Evolutionary conservation across 441 rosid genomes (phyloP), one percentile per base, ranked within the genome.

Genomic region (Erodium texanum): DNA sequence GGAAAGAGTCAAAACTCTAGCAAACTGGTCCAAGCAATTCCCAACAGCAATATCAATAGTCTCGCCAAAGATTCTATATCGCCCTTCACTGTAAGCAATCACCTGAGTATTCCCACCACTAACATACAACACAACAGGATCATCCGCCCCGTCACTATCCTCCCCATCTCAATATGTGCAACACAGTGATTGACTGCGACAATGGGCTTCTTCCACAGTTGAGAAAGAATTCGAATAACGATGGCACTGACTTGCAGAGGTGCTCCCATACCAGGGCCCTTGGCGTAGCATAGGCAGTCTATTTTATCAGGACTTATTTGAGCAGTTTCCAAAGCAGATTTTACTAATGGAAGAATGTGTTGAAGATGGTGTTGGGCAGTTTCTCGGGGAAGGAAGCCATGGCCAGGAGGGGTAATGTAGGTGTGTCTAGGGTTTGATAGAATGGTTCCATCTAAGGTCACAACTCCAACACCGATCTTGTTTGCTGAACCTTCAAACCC

Each of bases 91-190:
- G 32, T 89, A 94, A 0, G 97, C 94, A 80, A 94, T 94, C 24
- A 91, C 97, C 77, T 89, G 96, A n/a, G 99, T 94, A 70, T 94
- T 94, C 65, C 97, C 97, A 54, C 97, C 99, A 59, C 97, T 94
- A 16, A 91, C 97, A 79, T 94, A 91, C 82, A 94, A 62, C 32
- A 91, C 97, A 70, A 91, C 92, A 18, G 97, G 99, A 65, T 89
- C 99, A 79, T 77, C 85, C 0, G 97, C 94, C 45, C 92, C 94
- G 97, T 94, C 64, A 94, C 94, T 38, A 94, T 80, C 82, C 97
- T 82, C 19, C 96, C 97, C 97, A 94, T 91, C 85, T 93, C 99
- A 67, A 91, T 91, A 72, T 93, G 99, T 0, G 97, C 99, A 68
- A 93, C 96, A 29, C 97, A 91, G 66, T 93, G 97, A 70, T 93